phyloP scores from a whole-genome alignment of 1,284 basidiomycete genomes.

The Xanthoconium separans region DNA sequence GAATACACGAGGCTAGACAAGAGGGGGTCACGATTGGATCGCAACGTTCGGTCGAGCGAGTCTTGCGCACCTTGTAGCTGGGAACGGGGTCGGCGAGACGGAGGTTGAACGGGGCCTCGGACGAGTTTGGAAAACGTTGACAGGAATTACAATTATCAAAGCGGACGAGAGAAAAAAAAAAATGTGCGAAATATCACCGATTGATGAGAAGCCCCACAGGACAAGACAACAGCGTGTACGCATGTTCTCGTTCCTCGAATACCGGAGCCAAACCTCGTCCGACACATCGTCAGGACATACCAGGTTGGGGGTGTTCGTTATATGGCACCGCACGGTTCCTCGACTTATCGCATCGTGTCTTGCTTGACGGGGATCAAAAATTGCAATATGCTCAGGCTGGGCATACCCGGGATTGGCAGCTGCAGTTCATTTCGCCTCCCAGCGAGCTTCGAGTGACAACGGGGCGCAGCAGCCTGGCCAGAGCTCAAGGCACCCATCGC shows the following conservation, averaged over 20 bases:
- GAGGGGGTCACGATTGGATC: constrained; percentile 5
- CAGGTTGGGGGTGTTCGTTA: not conserved
- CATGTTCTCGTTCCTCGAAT: constrained; percentile 24
- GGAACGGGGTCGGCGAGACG: constrained; percentile 9
- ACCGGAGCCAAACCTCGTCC: constrained; percentile 12
- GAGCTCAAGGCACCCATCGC: constrained; percentile 20
- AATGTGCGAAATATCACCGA: not conserved
- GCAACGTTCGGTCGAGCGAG: constrained; percentile 24
- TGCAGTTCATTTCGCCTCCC: constrained; percentile 26
- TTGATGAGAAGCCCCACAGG: no score
- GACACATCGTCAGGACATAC: not conserved
- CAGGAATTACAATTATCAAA: constrained; percentile 1
- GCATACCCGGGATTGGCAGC: constrained; percentile 9
- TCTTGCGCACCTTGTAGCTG: constrained; percentile 14
- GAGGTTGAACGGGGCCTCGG: constrained; percentile 19
- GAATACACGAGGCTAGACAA: not conserved
- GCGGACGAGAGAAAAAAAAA: not conserved
- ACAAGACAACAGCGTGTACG: not conserved
- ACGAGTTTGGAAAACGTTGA: constrained; percentile 15
- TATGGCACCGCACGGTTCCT: constrained; percentile 14
- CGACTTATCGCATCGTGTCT: constrained; percentile 8
- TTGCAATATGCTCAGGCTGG: not conserved
- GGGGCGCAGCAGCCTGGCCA: constrained; percentile 5
- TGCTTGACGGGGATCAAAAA: constrained; percentile 27
- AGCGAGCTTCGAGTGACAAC: constrained; percentile 11